Evolutionary conservation across 2,329 filamentous ascomycete species (phyloP).

Genomic region (Clonostachys solani): DNA sequence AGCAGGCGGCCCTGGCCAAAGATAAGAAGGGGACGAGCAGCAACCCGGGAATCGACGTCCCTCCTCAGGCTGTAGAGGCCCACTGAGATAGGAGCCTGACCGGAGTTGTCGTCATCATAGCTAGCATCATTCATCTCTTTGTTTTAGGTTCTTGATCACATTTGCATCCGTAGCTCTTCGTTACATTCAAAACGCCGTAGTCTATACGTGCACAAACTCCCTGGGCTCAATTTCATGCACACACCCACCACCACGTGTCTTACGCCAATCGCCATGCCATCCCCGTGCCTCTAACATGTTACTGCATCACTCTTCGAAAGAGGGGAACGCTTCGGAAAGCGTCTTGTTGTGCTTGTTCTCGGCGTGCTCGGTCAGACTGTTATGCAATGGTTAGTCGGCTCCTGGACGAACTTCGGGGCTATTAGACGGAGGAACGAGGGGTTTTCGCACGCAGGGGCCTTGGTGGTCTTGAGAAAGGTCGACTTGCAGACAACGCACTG

Average conservation of each 20-base stretch:
- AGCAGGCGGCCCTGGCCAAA: constrained; percentile 40
- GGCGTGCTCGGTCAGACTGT: constrained; percentile 66
- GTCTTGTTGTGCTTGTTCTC: constrained; percentile 73
- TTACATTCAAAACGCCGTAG: too few species aligned
- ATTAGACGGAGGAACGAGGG: not conserved
- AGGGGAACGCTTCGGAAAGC: constrained; percentile 67
- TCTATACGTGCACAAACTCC: too few species aligned
- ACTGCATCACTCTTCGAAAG: constrained; percentile 16
- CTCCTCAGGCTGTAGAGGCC: constrained; percentile 1
- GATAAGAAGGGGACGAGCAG: not conserved
- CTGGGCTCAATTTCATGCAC: too few species aligned
- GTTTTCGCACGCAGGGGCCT: constrained; percentile 59
- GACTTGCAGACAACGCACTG: constrained; percentile 75
- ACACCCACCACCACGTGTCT: too few species aligned
- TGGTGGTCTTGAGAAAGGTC: constrained; percentile 75
- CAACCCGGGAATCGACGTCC: not conserved
- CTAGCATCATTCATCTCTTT: too few species aligned
- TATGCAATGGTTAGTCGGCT: not conserved
- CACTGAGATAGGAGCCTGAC: not conserved
- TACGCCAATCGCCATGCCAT: too few species aligned
- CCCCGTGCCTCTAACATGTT: not conserved
- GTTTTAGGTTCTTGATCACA: too few species aligned
- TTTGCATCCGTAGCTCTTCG: too few species aligned
- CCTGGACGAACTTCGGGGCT: not conserved
- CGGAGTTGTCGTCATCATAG: too few species aligned